phyloP scores from a whole-genome alignment of 495 filamentous ascomycete species.

The Penicillium subrubescens region DNA sequence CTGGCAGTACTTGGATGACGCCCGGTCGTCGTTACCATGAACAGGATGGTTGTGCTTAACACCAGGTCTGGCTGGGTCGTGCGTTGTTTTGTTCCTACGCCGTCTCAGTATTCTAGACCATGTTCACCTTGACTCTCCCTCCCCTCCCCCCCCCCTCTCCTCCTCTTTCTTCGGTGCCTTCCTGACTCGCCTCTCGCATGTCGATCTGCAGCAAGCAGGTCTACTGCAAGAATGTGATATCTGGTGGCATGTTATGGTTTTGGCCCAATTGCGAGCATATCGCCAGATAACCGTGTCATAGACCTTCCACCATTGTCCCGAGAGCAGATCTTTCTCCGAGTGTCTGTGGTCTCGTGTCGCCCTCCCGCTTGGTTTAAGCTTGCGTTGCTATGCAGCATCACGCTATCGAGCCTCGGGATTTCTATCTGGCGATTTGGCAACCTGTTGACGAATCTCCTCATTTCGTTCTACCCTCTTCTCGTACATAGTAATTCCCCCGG shows the following conservation, averaged over 20 bases:
- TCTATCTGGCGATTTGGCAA: background rate
- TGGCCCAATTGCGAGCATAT: background rate
- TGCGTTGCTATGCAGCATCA: background rate
- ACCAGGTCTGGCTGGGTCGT: slow-evolving; percentile 18
- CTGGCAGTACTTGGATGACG: background rate
- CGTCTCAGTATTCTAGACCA: background rate
- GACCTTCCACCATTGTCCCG: background rate
- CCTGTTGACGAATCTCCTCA: background rate
- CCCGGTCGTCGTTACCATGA: slow-evolving; percentile 6
- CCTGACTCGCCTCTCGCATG: background rate
- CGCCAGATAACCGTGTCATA: background rate
- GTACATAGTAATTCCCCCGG: slow-evolving; percentile 28
- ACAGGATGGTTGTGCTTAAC: slow-evolving; percentile 2
- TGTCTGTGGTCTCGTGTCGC: background rate
- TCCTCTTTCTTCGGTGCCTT: background rate
- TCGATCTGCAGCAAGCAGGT: background rate
- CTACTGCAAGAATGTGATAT: slow-evolving; percentile 1
- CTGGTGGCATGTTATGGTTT: background rate
- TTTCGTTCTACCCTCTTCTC: slow-evolving; percentile 8
- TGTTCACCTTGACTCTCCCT: background rate
- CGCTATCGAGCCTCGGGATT: background rate
- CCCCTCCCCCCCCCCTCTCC: background rate
- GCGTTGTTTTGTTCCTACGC: background rate
- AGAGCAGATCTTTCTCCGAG: background rate
- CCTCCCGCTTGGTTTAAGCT: background rate